Conservation (phyloP, 108 stramenopile genomes). For the Nannochloropsis oceanica region DNA sequence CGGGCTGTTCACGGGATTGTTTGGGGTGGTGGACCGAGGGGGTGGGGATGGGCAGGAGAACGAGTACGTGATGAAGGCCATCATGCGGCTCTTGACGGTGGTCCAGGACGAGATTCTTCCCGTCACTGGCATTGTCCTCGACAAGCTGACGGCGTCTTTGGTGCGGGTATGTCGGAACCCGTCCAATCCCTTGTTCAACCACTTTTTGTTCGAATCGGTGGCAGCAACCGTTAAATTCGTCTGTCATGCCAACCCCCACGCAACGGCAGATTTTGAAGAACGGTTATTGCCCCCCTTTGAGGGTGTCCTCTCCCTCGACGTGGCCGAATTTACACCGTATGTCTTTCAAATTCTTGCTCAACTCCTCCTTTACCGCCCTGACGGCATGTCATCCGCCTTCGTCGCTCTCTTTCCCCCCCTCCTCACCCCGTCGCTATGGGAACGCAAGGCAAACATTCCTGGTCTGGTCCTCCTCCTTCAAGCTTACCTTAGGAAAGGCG, state of each 20-base stretch:
- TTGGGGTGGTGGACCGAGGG: slow-evolving; percentile 60
- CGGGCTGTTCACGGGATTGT: slow-evolving; percentile 63
- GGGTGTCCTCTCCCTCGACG: slow-evolving; percentile 71
- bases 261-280: slow-evolving; percentile 51
- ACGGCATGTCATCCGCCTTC: slow-evolving; percentile 49
- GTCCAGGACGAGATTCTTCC: slow-evolving; percentile 64
- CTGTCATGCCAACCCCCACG: slow-evolving; percentile 51
- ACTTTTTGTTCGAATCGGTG: slow-evolving; percentile 89
- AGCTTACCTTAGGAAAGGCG: slow-evolving; percentile 67
- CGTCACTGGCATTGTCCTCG: slow-evolving; percentile 59
- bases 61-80: slow-evolving; percentile 92
- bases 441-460: slow-evolving; percentile 77
- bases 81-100: slow-evolving; percentile 66
- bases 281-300: slow-evolving; percentile 74
- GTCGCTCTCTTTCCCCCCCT: slow-evolving; percentile 59
- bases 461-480: slow-evolving; percentile 65
- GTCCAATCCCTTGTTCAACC: slow-evolving; percentile 88
- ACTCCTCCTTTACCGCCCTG: slow-evolving; percentile 64
- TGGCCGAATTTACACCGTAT: slow-evolving; percentile 83
- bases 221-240: slow-evolving; percentile 56
- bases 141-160: slow-evolving; percentile 60
- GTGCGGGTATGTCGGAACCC: slow-evolving; percentile 79
- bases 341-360: slow-evolving; percentile 95
- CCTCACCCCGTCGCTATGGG: slow-evolving; percentile 70
- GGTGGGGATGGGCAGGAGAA: slow-evolving; percentile 60